Evolutionary conservation across 306 rosid species (phyloP).

Genomic region (Medicago truncatula): DNA sequence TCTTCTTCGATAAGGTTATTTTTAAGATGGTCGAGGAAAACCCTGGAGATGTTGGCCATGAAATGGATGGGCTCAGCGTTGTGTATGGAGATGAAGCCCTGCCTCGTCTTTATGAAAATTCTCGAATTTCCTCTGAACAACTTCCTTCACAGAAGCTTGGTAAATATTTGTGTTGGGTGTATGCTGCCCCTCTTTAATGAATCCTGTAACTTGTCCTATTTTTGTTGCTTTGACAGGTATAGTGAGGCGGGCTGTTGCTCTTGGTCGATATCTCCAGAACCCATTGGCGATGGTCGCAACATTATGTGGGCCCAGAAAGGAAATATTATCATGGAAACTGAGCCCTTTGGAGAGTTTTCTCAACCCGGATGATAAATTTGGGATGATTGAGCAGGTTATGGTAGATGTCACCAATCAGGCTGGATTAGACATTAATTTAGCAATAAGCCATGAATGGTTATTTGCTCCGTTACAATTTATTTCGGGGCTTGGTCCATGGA

Average conservation of each 20-base stretch:
- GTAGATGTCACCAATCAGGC: constrained; percentile 94
- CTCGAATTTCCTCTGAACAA: constrained; percentile 92
- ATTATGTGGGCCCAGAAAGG: constrained; percentile 92
- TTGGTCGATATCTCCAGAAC: constrained; percentile 97
- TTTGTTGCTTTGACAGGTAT: constrained; percentile 67
- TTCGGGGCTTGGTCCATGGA: constrained; percentile 98
- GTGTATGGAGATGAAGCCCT: constrained; percentile 97
- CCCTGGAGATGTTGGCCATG: constrained; percentile 98
- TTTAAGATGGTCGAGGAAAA: constrained; percentile 99
- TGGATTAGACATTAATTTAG: constrained; percentile 91
- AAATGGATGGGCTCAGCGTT: constrained; percentile 94
- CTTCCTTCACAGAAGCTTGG: constrained; percentile 86
- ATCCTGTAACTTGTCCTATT: constrained; percentile 29
- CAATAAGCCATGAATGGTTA: constrained; percentile 91
- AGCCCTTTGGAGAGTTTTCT: constrained; percentile 77
- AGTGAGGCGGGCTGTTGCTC: constrained; percentile 94
- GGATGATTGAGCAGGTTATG: constrained; percentile 92
- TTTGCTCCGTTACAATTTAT: constrained; percentile 88
- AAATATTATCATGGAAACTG: constrained; percentile 93
- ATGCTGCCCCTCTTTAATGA: background rate
- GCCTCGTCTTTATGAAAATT: constrained; percentile 90
- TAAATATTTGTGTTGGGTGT: constrained; percentile 35
- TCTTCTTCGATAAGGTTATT: constrained; percentile 64
- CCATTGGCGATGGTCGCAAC: constrained; percentile 98
- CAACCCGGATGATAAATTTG: constrained; percentile 85